Evolutionary conservation across 2,329 filamentous ascomycete species (phyloP).

Genomic region (Acephala macrosclerotiorum): DNA sequence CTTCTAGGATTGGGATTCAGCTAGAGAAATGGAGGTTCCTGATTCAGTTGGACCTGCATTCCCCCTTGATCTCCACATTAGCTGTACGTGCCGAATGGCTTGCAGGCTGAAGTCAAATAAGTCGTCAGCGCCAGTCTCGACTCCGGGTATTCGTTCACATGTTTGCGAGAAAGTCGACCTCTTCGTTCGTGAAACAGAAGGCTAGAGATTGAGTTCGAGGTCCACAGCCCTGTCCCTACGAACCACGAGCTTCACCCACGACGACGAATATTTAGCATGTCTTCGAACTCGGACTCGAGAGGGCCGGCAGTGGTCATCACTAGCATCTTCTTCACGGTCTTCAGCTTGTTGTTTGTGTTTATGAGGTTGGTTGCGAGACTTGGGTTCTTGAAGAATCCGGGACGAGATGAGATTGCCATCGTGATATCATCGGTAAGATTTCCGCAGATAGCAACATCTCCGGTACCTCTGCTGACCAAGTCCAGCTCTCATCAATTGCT

Average conservation of each 20-base stretch:
- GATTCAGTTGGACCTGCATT: conserved; percentile 1
- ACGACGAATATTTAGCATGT: conserved; percentile 2
- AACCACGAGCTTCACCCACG: not conserved
- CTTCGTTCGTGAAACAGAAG: not conserved
- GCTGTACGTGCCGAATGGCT: not conserved
- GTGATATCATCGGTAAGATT: conserved; percentile 29
- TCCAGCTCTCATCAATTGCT: conserved; percentile 18
- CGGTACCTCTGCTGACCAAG: not conserved
- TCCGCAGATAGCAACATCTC: not conserved
- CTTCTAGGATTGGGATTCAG: not conserved
- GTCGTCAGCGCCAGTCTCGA: not conserved
- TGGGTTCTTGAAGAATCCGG: conserved; percentile 25
- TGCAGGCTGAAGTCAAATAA: not conserved
- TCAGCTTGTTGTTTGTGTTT: conserved; percentile 20
- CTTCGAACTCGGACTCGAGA: not conserved
- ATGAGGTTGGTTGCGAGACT: conserved; percentile 29
- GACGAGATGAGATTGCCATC: conserved; percentile 31
- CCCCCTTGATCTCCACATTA: not conserved
- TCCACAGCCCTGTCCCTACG: not conserved
- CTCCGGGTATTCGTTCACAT: not conserved
- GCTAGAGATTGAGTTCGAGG: not conserved
- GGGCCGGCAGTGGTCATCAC: conserved; percentile 6
- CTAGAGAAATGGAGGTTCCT: not conserved
- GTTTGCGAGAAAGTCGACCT: not conserved
- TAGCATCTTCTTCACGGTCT: conserved; percentile 8